A percentile compares a stretch with the other conserved stretches of the same genome.
These are phyloP conservation scores for Tolypocladium tropicale DNA, from an alignment of 2,329 filamentous ascomycete species.

Conservation along the genomic window DNA sequence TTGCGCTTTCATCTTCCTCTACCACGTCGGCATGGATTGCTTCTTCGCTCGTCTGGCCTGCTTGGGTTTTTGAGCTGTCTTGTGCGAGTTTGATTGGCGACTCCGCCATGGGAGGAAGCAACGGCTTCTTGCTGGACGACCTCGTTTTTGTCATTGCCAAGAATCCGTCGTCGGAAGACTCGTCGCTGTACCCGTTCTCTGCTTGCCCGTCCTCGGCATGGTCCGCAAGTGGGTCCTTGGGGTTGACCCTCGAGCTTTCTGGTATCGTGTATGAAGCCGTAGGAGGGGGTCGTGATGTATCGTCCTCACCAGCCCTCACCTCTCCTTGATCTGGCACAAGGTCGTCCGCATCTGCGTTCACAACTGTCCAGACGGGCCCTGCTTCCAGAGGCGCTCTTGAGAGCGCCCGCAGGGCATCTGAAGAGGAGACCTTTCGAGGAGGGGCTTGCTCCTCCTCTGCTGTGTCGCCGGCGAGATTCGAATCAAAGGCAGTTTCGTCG, in stretches of 20 bases:
- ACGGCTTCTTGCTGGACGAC: constrained; percentile 9
- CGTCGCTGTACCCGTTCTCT: constrained; percentile 4
- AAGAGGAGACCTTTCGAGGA: constrained; percentile 45
- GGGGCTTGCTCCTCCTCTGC: constrained; percentile 31
- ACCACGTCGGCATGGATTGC: neutral
- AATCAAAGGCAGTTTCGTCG: constrained; percentile 14
- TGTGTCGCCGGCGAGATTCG: constrained; percentile 25
- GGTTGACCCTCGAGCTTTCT: neutral
- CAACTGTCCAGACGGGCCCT: constrained; percentile 39
- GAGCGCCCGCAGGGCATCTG: constrained; percentile 41
- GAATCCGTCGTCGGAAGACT: constrained; percentile 30
- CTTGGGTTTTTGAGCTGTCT: constrained; percentile 1
- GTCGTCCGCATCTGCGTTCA: constrained; percentile 25
- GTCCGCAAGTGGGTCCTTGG: neutral
- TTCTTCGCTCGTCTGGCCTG: neutral
- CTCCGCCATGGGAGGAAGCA: neutral
- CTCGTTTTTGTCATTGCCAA: constrained; percentile 28
- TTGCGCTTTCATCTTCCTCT: constrained; percentile 2
- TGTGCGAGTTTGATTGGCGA: neutral
- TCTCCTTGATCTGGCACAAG: constrained; percentile 3
- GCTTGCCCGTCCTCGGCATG: neutral
- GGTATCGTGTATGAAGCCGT: neutral
- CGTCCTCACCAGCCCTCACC: neutral
- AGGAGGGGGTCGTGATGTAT: too few relatives aligned
- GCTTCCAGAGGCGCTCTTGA: constrained; percentile 41